Evolutionary conservation across 2,329 filamentous ascomycete genomes (phyloP).

Genomic region (Neonectria ditissima): DNA sequence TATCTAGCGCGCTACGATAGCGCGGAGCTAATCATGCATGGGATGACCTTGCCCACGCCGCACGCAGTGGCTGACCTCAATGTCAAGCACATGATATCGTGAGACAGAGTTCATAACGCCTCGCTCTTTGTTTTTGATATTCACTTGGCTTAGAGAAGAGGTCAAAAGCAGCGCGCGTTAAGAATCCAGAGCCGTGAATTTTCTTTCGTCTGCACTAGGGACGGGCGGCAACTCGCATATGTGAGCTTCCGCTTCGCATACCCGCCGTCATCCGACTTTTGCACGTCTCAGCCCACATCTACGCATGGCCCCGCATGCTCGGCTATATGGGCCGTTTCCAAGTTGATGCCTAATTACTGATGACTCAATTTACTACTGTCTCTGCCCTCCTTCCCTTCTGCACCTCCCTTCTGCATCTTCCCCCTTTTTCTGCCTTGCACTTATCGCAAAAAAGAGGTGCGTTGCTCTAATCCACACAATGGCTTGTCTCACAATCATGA

Average conservation of each 20-base stretch:
- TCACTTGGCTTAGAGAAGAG: neutral
- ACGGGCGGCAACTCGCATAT: neutral
- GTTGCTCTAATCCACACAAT: neutral
- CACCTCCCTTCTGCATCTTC: neutral
- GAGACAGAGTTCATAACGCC: neutral
- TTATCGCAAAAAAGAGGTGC: neutral
- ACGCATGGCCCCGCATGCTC: neutral
- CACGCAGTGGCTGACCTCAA: neutral
- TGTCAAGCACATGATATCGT: too few species aligned
- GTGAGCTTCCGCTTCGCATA: neutral
- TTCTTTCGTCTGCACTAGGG: too few species aligned
- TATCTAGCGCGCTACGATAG: too few species aligned
- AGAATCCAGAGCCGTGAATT: neutral
- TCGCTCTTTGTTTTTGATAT: neutral
- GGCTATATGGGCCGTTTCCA: neutral
- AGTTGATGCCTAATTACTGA: neutral
- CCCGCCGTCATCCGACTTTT: neutral
- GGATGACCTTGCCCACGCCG: too few species aligned
- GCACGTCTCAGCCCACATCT: neutral
- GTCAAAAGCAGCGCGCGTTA: neutral
- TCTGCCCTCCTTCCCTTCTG: neutral
- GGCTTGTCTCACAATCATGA: neutral
- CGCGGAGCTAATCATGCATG: too few species aligned
- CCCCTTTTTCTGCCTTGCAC: neutral
- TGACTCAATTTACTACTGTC: neutral